These are phyloP conservation scores for Westerdykella aurantiaca DNA, from an alignment of 2,329 filamentous ascomycete genomes.

Conservation along the genomic window DNA sequence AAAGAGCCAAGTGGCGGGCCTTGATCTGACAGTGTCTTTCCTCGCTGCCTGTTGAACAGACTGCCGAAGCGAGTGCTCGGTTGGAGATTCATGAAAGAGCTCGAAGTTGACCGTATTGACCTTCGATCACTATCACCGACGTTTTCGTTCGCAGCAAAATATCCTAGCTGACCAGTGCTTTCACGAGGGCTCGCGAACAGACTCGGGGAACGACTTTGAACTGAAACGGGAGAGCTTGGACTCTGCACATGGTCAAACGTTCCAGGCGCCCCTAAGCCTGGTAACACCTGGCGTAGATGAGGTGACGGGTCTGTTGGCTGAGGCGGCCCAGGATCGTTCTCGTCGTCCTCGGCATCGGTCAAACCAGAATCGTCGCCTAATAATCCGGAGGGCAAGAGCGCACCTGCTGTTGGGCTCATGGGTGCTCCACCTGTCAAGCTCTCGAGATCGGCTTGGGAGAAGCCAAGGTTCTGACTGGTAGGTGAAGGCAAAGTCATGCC, in stretches of 20 bases:
- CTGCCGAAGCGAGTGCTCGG: conserved; percentile 51
- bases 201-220: conserved; percentile 40
- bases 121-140: conserved; percentile 42
- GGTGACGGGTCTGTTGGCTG: conserved; percentile 24
- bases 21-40: conserved; percentile 56
- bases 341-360: conserved; percentile 29
- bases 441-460: conserved; percentile 59
- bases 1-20: conserved; percentile 63
- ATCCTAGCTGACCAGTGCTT: conserved; percentile 40
- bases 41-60: conserved; percentile 57
- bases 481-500: conserved; percentile 52
- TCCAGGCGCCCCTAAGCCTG: conserved; percentile 40
- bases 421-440: conserved; percentile 60
- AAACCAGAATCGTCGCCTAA: conserved; percentile 59
- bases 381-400: conserved; percentile 64
- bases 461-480: conserved; percentile 17
- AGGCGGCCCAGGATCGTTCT: conserved; percentile 20
- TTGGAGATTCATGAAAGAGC: conserved; percentile 45
- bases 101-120: conserved; percentile 45
- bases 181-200: conserved; percentile 45
- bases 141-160: conserved; percentile 37
- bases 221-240: conserved; percentile 41
- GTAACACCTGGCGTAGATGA: conserved; percentile 29
- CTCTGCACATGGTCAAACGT: conserved; percentile 29
- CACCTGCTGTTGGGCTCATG: conserved; percentile 70